Evolutionary conservation across 2,329 filamentous ascomycete species (phyloP).

Genomic region (Pseudogymnoascus sp.): DNA sequence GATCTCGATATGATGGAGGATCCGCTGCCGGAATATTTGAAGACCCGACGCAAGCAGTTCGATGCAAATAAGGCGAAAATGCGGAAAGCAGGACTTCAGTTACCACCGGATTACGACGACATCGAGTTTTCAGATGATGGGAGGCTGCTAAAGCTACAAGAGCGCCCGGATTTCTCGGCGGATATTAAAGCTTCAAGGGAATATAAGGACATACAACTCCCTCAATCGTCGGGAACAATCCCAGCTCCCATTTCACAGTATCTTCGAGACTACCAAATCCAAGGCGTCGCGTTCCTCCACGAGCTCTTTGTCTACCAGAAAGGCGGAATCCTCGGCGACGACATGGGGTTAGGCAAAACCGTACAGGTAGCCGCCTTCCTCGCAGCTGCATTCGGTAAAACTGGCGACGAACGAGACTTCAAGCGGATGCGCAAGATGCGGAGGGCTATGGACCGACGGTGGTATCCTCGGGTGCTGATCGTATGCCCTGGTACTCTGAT

Average conservation of each 20-base stretch:
- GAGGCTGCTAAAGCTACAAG: conserved; percentile 48
- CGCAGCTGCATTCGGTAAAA: conserved; percentile 88
- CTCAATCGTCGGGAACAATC: conserved; percentile 69
- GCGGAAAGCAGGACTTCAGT: conserved; percentile 58
- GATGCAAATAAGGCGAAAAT: conserved; percentile 49
- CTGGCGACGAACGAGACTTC: conserved; percentile 72
- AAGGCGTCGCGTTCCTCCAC: conserved; percentile 78
- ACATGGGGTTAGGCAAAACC: conserved; percentile 97
- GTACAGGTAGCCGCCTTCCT: conserved; percentile 93
- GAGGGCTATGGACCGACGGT: conserved; percentile 42
- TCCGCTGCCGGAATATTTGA: conserved; percentile 61
- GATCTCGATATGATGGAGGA: conserved; percentile 25
- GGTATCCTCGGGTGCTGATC: conserved; percentile 80
- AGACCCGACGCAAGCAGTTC: conserved; percentile 58
- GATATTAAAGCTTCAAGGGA: conserved; percentile 55
- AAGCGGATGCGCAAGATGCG: conserved; percentile 86
- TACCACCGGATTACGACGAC: conserved; percentile 70
- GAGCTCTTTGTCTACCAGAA: conserved; percentile 83
- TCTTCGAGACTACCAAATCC: conserved; percentile 82
- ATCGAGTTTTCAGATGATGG: conserved; percentile 70
- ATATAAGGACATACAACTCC: conserved; percentile 68
- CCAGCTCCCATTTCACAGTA: conserved; percentile 87
- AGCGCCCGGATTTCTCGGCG: conserved; percentile 60
- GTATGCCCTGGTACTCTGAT: conserved; percentile 85
- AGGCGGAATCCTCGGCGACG: conserved; percentile 80